Percentiles rank a stretch among this genome's conserved stretches.
Conservation (phyloP, 208 protist species). For the Dictyostelium gargantuum region DNA sequence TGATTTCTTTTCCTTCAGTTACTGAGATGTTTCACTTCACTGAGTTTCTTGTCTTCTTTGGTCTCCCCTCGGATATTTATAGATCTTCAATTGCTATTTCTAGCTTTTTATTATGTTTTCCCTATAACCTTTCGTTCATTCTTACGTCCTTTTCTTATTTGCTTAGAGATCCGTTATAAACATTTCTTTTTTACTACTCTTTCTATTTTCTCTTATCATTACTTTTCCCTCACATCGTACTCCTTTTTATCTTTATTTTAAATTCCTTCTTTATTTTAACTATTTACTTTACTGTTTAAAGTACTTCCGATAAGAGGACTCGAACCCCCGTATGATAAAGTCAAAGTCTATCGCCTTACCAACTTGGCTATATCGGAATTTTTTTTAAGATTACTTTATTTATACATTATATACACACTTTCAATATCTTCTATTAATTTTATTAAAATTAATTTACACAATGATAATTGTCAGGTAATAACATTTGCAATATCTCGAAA, state of each 20-base stretch:
- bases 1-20: constrained; percentile 88
- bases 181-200: neutral
- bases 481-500: too few relatives aligned
- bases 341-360: constrained; percentile 9
- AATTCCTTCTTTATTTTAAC: too few relatives aligned
- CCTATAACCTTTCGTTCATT: constrained; percentile 26
- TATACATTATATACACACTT: too few relatives aligned
- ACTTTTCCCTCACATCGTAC: neutral
- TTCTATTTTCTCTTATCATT: neutral
- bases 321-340: neutral
- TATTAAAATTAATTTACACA: too few relatives aligned
- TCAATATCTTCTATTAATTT: too few relatives aligned
- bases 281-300: too few relatives aligned
- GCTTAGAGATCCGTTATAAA: constrained; percentile 19
- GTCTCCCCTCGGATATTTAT: neutral
- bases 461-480: too few relatives aligned
- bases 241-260: neutral
- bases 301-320: neutral
- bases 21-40: constrained; percentile 88
- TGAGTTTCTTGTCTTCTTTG: neutral
- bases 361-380: neutral
- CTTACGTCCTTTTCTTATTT: neutral
- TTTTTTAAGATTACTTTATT: neutral
- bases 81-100: constrained; percentile 14
- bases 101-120: constrained; percentile 15